A percentile compares a stretch with the other conserved stretches of the same genome.
Conservation (phyloP, 306 rosid genomes). For the Senna tora region DNA sequence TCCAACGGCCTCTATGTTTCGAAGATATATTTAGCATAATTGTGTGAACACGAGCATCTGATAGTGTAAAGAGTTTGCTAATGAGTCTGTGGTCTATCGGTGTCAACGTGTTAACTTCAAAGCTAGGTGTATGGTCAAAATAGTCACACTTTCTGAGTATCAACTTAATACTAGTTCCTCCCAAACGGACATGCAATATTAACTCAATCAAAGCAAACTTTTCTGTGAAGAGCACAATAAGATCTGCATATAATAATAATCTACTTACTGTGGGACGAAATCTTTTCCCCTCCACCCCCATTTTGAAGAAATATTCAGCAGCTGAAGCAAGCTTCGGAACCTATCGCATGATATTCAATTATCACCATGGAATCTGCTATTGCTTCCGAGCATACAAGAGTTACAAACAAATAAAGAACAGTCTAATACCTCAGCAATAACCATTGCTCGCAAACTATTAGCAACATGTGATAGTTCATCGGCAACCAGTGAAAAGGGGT, state of each 20-base stretch:
- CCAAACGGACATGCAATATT: conserved; percentile 22
- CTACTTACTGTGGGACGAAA: conserved; percentile 92
- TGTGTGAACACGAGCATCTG: background rate
- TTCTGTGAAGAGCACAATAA: conserved; percentile 6
- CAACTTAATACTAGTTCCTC: conserved; percentile 11
- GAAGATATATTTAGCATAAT: conserved; percentile 7
- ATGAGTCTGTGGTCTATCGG: background rate
- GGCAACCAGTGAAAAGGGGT: conserved; percentile 92
- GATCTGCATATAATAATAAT: conserved; percentile 24
- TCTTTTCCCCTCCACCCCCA: conserved; percentile 97
- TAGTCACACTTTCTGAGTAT: conserved; percentile 12
- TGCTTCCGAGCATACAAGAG: conserved; percentile 22
- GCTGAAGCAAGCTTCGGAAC: conserved; percentile 98
- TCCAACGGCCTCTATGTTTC: background rate
- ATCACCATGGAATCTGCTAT: background rate
- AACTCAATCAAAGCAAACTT: conserved; percentile 17
- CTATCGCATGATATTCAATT: conserved; percentile 51
- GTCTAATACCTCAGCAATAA: conserved; percentile 76
- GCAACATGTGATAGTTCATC: conserved; percentile 85
- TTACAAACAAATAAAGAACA: conserved; percentile 30
- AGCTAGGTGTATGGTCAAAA: conserved; percentile 6
- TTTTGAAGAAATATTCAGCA: conserved; percentile 91
- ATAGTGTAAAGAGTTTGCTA: conserved; percentile 10
- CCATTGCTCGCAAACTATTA: conserved; percentile 75
- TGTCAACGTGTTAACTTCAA: background rate